Evolutionary conservation across 176 grass and related monocot genomes (phyloP).

Genomic region (Zea mays): DNA sequence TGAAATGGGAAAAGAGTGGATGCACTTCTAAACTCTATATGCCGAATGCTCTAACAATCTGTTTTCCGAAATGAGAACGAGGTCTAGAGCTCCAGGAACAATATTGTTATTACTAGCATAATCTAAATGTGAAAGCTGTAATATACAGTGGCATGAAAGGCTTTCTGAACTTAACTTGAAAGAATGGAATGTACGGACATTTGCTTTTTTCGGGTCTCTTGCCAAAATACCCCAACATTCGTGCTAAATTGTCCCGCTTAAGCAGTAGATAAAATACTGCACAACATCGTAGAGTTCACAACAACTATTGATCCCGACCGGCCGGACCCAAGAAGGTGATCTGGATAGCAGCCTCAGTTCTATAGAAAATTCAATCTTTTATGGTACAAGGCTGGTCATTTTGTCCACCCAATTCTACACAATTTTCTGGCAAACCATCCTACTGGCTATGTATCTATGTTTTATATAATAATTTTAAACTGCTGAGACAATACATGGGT

Average conservation of each 20-base stretch:
- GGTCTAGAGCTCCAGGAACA: neutral
- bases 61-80: neutral
- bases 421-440: neutral
- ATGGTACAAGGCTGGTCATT: slow-evolving; percentile 8
- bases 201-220: too few relatives aligned
- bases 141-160: neutral
- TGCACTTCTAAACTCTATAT: too few relatives aligned
- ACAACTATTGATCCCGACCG: too few relatives aligned
- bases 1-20: neutral
- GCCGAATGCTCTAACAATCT: too few relatives aligned
- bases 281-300: neutral
- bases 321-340: too few relatives aligned
- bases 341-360: neutral
- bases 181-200: too few relatives aligned
- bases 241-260: too few relatives aligned
- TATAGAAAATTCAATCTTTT: neutral
- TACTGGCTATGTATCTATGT: neutral
- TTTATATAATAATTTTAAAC: too few relatives aligned
- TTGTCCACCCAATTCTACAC: neutral
- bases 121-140: neutral
- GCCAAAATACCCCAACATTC: too few relatives aligned
- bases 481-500: too few relatives aligned
- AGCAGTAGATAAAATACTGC: neutral
- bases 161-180: neutral
- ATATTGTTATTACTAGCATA: neutral